These are phyloP conservation scores for Suhomyces bribrorum DNA, from an alignment of 1,139 yeast genomes.

Conservation along the genomic window DNA sequence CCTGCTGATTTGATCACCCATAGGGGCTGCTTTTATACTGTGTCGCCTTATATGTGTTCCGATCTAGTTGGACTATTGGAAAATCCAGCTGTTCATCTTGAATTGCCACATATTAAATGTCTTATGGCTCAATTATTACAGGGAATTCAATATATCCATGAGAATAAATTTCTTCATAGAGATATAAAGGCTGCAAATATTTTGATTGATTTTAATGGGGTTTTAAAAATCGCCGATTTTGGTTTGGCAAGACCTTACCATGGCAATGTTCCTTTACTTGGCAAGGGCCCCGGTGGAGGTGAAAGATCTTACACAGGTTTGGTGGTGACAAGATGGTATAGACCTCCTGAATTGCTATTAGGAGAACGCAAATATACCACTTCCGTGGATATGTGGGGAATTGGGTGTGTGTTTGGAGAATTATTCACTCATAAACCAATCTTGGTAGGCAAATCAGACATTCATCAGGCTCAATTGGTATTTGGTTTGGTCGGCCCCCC, in stretches of 20 bases:
- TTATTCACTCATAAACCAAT: slow-evolving; percentile 81
- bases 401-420: slow-evolving; percentile 96
- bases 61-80: slow-evolving; percentile 92
- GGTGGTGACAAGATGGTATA: slow-evolving; percentile 96
- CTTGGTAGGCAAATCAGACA: slow-evolving; percentile 79
- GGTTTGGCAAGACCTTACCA: slow-evolving; percentile 81
- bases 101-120: slow-evolving; percentile 75
- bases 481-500: slow-evolving; percentile 87
- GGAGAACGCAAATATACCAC: slow-evolving; percentile 89
- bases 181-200: slow-evolving; percentile 96
- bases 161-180: slow-evolving; percentile 70
- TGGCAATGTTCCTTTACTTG: slow-evolving; percentile 64
- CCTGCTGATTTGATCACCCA: slow-evolving; percentile 38
- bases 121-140: slow-evolving; percentile 74
- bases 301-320: slow-evolving; percentile 78
- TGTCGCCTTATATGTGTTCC: slow-evolving; percentile 89
- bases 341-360: slow-evolving; percentile 89
- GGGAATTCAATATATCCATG: slow-evolving; percentile 85
- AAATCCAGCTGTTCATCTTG: slow-evolving; percentile 68
- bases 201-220: slow-evolving; percentile 73
- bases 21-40: slow-evolving; percentile 73
- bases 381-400: slow-evolving; percentile 96
- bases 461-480: slow-evolving; percentile 86
- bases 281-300: slow-evolving; percentile 71
- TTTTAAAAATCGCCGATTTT: slow-evolving; percentile 84